Base-by-base conservation (phyloP, 768 basidiomycete species). In the Boletus barrowsii region DNA sequence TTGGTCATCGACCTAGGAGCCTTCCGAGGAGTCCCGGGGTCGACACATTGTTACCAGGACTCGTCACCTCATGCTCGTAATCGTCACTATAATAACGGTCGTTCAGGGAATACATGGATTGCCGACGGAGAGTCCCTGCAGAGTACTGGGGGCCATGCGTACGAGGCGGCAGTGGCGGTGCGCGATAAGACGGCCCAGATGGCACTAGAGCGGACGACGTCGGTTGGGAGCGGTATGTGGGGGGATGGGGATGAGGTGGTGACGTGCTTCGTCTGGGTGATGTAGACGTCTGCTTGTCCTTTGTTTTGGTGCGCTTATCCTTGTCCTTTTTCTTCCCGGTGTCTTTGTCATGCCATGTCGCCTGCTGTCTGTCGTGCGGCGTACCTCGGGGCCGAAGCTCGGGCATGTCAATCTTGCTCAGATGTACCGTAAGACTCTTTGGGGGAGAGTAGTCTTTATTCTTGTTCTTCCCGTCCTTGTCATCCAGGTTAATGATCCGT, bases 351-450 rank as follows among this genome's bases (percentile, higher is more conserved):
- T 29, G 49, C 20, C 39, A 51, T 6, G 22, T 5, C 15, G 11
- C 32, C 9, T 39, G 56, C 10, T 18, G 43, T 35, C 35, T 29
- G 11, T 51, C 37, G 4, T 10, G 18, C 3, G 33, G 42, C 17
- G 51, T 32, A 0, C 61, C 29, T 20, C 62, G 56, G 5, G 65
- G 62, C 6, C 54, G 79, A 15, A 93, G 78, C 65, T 93, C 90
- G 0, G 90, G 90, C 83, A 93, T 92, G 14, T 85, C 76, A 45
- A 93, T 90, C 76, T 93, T 93, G 76, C 89, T 90, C 17, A 93
- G 70, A 67, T 93, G 90, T 2, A 93, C 77, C 0, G 77, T 79
- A 0, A 93, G 75, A 56, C 79, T 83, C 33, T 75, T 78, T 1
- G 89, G 90, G 1, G 90, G 89, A 3, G 74, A 70, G 64, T 93